phyloP scores from a whole-genome alignment of 495 filamentous ascomycete species.

The Trichoderma asperelloides region DNA sequence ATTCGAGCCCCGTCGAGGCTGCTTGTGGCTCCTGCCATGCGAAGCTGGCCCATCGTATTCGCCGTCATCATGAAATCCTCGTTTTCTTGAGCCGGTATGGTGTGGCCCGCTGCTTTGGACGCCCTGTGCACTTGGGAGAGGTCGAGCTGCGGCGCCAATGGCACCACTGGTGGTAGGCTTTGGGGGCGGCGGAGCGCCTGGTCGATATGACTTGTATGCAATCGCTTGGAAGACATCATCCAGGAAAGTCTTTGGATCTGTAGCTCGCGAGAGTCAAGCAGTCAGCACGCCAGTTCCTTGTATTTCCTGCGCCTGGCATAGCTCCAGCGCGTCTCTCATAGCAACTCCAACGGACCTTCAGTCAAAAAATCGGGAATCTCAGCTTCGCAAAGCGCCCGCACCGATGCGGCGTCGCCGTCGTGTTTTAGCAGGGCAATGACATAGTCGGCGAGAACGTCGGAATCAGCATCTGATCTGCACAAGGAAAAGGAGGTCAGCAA shows the following conservation, averaged over 20 bases:
- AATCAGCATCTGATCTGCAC: slow-evolving; percentile 81
- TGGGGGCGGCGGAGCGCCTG: slow-evolving; percentile 40
- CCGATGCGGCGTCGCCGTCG: slow-evolving; percentile 64
- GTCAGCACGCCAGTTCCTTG: not conserved
- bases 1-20: slow-evolving; percentile 56
- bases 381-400: slow-evolving; percentile 63
- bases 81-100: slow-evolving; percentile 40
- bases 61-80: slow-evolving; percentile 50
- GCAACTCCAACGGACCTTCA: slow-evolving; percentile 50
- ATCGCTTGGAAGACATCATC: slow-evolving; percentile 73
- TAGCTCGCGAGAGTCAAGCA: slow-evolving; percentile 19
- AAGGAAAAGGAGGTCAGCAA: slow-evolving; percentile 6
- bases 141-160: not conserved
- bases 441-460: slow-evolving; percentile 92
- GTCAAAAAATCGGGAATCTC: slow-evolving; percentile 83
- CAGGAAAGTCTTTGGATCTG: slow-evolving; percentile 67
- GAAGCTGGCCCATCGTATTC: slow-evolving; percentile 35
- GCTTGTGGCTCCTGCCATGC: slow-evolving; percentile 56
- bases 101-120: not conserved
- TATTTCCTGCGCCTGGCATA: not conserved
- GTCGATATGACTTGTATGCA: slow-evolving; percentile 51
- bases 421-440: slow-evolving; percentile 81
- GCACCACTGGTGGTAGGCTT: not conserved
- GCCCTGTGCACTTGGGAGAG: not conserved
- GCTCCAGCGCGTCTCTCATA: not conserved